Evolutionary conservation across 176 grass and related monocot species (phyloP), one percentile per base, ranked within the genome.

Genomic region (Musa beccarii): DNA sequence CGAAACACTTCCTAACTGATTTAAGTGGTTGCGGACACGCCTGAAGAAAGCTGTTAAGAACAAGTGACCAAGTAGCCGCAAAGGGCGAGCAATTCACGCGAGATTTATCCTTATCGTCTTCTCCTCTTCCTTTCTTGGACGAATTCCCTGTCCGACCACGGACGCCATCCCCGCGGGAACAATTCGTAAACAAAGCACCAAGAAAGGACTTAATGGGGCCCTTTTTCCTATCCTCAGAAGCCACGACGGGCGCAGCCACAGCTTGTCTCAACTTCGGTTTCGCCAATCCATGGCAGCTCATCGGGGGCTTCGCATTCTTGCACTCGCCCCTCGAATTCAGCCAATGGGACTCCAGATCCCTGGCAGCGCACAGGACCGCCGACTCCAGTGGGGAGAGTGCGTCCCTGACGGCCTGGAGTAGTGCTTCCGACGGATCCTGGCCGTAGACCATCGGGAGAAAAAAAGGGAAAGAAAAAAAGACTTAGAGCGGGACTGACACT

Each of bases 1-100:
- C 69, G 53, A 97, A 93, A 77, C 94, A 89, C 68, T 87, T 85
- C 25, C 81, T 84, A 72, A 90, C 77, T 6, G 94, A 91, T 51
- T 76, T 84, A 69, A 93, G 78, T 43, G 94, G 86, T 17, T 59
- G 86, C 66, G 92, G 94, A 75, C 93, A 65, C 8, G 74, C 69
- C 72, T 88, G 81, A 13, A 77, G 59, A 21, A 98, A 83, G 77
- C 65, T 78, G 68, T 87, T 52, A 64, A 98, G 59, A 66, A 89
- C 62, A 55, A 84, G n/a, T 9, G 85, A 84, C 81, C 85, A 87
- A 23, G 79, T 76, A 71, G 79, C 72, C 43, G 73, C 76, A 74
- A 89, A 97, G 5, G 80, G 80, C 62, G 88, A 78, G 84, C 94
- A 89, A 66, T 93, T 89, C 15, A 69, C 23, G 73, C 85, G 83